Base-by-base conservation (phyloP, 805 yeast genomes). In the Phaffomyces antillensis region DNA sequence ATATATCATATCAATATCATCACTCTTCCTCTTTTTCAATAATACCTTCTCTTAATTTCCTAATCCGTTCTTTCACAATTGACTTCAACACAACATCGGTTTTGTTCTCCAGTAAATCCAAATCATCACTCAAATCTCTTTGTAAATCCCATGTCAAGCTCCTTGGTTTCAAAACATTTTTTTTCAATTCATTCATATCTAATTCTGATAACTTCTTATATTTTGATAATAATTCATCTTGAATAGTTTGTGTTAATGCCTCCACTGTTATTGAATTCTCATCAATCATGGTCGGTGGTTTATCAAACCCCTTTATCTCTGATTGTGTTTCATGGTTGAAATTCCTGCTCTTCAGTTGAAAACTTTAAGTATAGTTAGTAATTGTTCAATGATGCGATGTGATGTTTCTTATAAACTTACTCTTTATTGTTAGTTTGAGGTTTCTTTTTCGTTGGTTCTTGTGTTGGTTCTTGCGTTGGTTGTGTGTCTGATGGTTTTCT, bases 1-100 rank as follows among this genome's bases (percentile, higher is more conserved):
- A 28, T 28, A 28, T 11, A 5, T 20, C 7, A 20, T n/a, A n/a
- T n/a, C 28, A 26, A 26, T 26, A 28, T 28, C 13, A 11, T 28
- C 30, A 28, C 5, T 28, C 30, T 28, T 28, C 30, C 11, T 28
- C 13, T 13, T 13, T 32, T 20, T 12, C n/a, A 25, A 30, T 35
- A 17, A 41, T 24, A 5, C 34, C 37, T 36, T 35, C 45, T 35
- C 50, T 31, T 30, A 46, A 20, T 30, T 39, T 44, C 32, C 50
- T 40, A 33, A 58, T 43, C 31, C 69, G 56, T 38, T 68, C 69
- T 45, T 72, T 64, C 17, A 73, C 68, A 7, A 68, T 39, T 16
- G 59, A 50, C 13, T 61, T 61, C 1, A 77, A 62, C 1, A 66
- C 68, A n/a, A 56, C 59, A 37, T 75, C 69, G 0, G 82, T 78